Evolutionary conservation across 2,329 filamentous ascomycete genomes (phyloP), one percentile per base, ranked within the genome.

Genomic region (Aurifilum marmelostoma): DNA sequence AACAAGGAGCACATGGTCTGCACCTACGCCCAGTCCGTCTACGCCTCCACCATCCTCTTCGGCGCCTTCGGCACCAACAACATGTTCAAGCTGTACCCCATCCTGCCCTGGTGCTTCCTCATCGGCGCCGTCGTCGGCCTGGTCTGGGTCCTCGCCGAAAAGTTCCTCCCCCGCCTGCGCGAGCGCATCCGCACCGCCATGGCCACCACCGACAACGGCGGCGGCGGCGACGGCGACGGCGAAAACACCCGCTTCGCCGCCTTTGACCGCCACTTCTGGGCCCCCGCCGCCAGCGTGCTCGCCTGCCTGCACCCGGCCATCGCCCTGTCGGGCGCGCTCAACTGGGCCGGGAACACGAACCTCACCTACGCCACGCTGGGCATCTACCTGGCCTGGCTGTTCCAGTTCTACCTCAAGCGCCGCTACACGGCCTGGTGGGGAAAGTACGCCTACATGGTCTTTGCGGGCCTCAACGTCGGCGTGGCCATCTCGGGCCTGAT

Each of bases 61-160:
- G 74, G 82, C 50, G 76, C 77, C 11, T 76, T 80, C 70, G 68
- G 68, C 39, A 64, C 68, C 0, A 67, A 86, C 73, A 67, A 84
- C 81, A 6, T 87, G 85, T 74, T 84, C 83, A 34, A 43, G 54
- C 56, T 65, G 27, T 59, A 34, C 52, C 24, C 65, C 18, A 9
- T 82, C 37, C 76, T 68, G 43, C 63, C 65, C 34, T 63, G 64
- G 79, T 82, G 80, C 69, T 83, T 83, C 27, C 24, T 58, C 8
- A 1, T 50, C 12, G 81, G 81, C 21, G 81, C 85, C 73, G 85
- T 84, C 74, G 85, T 83, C 4, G 87, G 87, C 76, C 88, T 87
- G 75, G 87, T 84, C 0, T 84, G 85, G 1, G 83, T 84, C 0
- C 81, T 87, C 0, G 78, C 87, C 5, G 87, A 85, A 84, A 85